Conservation (phyloP, 2,329 filamentous ascomycete genomes). For the Corniculantispora saksenae region DNA sequence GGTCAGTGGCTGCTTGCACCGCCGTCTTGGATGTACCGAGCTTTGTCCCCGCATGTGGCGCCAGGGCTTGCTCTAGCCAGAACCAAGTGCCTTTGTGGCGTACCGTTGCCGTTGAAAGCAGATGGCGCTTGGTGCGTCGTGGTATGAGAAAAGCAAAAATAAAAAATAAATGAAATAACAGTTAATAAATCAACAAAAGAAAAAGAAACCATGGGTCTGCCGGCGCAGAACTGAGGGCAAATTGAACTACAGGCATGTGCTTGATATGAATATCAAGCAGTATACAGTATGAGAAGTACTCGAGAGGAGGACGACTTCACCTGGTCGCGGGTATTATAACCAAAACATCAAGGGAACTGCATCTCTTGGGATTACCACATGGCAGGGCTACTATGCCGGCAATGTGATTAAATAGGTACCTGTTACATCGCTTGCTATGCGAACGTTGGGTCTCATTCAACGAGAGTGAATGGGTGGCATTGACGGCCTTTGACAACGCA, state of each 20-base stretch:
- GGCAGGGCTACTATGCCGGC: background rate
- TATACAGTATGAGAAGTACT: background rate
- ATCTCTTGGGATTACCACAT: background rate
- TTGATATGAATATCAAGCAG: background rate
- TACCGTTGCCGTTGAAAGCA: background rate
- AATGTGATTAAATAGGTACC: background rate
- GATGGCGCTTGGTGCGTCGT: background rate
- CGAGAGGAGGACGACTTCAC: too few species aligned
- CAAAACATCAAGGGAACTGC: background rate
- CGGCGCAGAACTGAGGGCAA: background rate
- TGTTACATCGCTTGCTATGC: background rate
- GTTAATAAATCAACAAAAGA: background rate
- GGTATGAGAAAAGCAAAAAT: background rate
- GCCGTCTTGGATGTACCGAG: constrained; percentile 3
- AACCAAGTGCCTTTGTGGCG: constrained; percentile 2
- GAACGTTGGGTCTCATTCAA: background rate
- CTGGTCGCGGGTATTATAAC: background rate
- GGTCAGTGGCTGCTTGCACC: background rate
- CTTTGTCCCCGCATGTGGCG: background rate
- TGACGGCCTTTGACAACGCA: too few species aligned
- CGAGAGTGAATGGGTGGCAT: background rate
- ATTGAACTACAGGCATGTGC: background rate
- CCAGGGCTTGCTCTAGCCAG: background rate
- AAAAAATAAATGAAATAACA: background rate
- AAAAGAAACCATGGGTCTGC: background rate